Base-by-base conservation (phyloP, 495 filamentous ascomycete genomes). In the Neurospora tetrasperma region DNA sequence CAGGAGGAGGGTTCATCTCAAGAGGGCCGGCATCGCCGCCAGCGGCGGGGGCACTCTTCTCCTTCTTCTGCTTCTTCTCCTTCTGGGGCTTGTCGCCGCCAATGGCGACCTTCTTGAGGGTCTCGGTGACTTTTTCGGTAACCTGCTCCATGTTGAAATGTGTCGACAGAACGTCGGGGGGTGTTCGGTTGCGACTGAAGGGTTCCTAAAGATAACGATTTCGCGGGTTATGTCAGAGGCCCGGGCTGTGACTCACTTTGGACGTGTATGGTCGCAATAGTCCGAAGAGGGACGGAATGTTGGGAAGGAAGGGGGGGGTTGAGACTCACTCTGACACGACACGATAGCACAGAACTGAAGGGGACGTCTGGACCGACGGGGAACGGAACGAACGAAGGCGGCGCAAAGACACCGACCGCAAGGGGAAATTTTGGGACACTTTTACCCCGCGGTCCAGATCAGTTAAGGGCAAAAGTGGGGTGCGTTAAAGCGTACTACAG, bases 1-100 rank as follows among this genome's bases (percentile, higher is more conserved):
- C 86, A 27, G 95, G 91, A 40, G 90, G 85, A n/a, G 89, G 88
- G 46, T 86, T 81, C 71, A 93, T 76, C 83, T 92, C 89, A 71
- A 91, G 80, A 8, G 81, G 78, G 35, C 79, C 79, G 35, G 79
- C 75, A 69, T 73, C 78, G 42, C 74, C 77, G 66, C 77, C 85
- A 69, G 78, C 82, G 7, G 80, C 83, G 39, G 78, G 80, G 74
- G 82, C 83, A 42, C 75, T 81, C 80, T 84, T 83, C 59, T 79
- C 74, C 78, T 81, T 80, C 77, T 82, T 80, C 31, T 71, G 23
- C 74, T 76, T 78, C 77, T 82, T 80, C 16, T 79, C 79, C 54
- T 66, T 66, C 54, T 35, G 54, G 54, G 54, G 54, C 54, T 66
- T 66, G 59, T 72, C 80, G 71, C 75, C 75, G 72, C 75, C 78